Conservation (phyloP, 345 rosid genomes). For the Mallotus nudiflorus region DNA sequence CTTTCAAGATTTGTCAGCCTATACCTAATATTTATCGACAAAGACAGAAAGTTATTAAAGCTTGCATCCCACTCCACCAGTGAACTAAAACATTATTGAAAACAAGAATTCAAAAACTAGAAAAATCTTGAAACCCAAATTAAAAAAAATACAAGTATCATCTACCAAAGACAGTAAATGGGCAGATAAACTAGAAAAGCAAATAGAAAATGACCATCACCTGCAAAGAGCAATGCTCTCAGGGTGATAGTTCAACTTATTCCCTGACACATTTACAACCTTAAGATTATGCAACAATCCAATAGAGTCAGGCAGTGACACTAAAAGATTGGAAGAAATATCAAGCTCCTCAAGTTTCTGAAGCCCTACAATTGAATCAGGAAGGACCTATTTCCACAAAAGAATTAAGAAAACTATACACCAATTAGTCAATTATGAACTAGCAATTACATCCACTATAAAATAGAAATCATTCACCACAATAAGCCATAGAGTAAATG, state of each 20-base stretch:
- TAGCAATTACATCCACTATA: background rate
- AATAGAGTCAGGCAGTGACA: conserved; percentile 25
- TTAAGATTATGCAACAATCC: conserved; percentile 29
- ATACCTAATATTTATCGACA: conserved; percentile 25
- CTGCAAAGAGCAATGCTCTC: conserved; percentile 35
- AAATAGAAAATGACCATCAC: conserved; percentile 6
- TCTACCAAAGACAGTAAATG: background rate
- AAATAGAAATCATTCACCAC: too few species aligned
- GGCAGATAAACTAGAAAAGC: background rate
- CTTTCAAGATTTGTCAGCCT: conserved; percentile 28
- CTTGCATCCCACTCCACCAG: conserved; percentile 31
- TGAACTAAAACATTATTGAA: conserved; percentile 17
- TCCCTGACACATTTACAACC: conserved; percentile 23
- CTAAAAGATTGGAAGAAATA: conserved; percentile 27
- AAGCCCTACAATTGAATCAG: conserved; percentile 29
- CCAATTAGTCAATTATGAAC: background rate
- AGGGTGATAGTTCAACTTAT: conserved; percentile 26
- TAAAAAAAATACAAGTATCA: background rate
- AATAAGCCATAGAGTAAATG: too few species aligned
- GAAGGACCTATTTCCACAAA: conserved; percentile 20
- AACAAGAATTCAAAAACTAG: background rate
- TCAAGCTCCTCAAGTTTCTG: conserved; percentile 29
- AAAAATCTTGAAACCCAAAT: background rate
- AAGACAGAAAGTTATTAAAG: conserved; percentile 31
- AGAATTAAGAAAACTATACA: background rate